Conservation (phyloP, 805 yeast species). For the Isabelozyma rhagii region DNA sequence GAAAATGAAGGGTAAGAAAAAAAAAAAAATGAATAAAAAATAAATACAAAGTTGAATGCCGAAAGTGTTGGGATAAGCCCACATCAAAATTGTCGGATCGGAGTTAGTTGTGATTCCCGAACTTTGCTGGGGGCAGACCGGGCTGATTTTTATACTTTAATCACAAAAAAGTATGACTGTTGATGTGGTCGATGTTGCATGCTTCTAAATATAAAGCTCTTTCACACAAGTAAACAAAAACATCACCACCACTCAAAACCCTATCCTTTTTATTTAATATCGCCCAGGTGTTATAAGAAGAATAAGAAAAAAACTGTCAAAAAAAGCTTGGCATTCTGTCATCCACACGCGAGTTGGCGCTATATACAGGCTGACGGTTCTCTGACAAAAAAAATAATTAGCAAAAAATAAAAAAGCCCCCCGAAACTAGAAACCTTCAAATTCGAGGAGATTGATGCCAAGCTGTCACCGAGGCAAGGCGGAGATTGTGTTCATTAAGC, state of each 20-base stretch:
- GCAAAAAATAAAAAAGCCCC: not conserved
- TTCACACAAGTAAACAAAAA: too few relatives aligned
- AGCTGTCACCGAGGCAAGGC: not conserved
- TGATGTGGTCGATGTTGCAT: too few relatives aligned
- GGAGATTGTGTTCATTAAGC: too few relatives aligned
- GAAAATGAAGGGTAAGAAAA: not conserved
- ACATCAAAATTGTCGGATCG: too few relatives aligned
- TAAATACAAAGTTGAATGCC: too few relatives aligned
- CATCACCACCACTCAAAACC: not conserved
- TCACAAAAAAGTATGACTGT: too few relatives aligned
- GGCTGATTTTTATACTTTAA: too few relatives aligned
- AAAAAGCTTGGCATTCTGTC: not conserved
- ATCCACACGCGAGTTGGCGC: not conserved
- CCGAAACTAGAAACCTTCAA: not conserved
- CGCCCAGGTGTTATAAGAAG: not conserved
- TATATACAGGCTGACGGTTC: not conserved
- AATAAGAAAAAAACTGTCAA: not conserved
- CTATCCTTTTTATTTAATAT: not conserved
- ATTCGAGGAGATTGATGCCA: not conserved
- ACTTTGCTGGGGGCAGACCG: too few relatives aligned
- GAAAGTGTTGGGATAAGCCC: too few relatives aligned
- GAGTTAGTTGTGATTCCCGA: too few relatives aligned
- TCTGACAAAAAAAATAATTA: not conserved
- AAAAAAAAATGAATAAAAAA: too few relatives aligned
- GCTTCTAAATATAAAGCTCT: too few relatives aligned